phyloP scores from a whole-genome alignment of 495 filamentous ascomycete genomes.

The Hypoxylon rickii region DNA sequence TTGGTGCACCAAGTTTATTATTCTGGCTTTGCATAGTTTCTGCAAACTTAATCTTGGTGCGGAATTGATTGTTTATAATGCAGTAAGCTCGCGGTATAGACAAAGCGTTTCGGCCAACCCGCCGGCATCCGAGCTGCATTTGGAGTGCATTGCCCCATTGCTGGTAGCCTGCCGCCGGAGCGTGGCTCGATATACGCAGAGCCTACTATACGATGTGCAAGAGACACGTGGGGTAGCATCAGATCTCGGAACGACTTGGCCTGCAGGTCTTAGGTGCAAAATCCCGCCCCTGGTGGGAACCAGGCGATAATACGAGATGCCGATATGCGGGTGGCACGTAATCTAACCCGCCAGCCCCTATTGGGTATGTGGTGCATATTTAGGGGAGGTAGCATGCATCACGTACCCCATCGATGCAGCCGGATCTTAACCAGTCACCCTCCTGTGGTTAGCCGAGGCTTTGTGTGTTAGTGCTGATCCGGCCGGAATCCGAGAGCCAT shows the following conservation, averaged over 20 bases:
- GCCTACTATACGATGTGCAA: slow-evolving; percentile 4
- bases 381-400: slow-evolving; percentile 2
- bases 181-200: not conserved
- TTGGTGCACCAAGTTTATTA: not conserved
- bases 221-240: slow-evolving; percentile 30
- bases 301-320: slow-evolving; percentile 24
- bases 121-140: not conserved
- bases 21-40: too few relatives aligned
- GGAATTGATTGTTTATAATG: slow-evolving; percentile 10
- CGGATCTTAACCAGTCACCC: not conserved
- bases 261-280: slow-evolving; percentile 10
- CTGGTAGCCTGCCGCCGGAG: slow-evolving; percentile 5
- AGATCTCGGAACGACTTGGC: slow-evolving; percentile 23
- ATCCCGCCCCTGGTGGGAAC: slow-evolving; percentile 12
- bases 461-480: not conserved
- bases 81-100: not conserved
- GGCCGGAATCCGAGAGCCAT: too few relatives aligned
- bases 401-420: not conserved
- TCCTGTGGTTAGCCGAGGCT: not conserved
- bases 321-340: not conserved
- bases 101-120: not conserved
- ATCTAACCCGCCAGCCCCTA: not conserved
- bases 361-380: not conserved
- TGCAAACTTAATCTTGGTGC: not conserved
- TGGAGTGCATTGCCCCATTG: not conserved